Percentiles rank a stretch among this genome's conserved stretches.
Conservation (phyloP, 305 asterid species). For the Striga hermonthica region DNA sequence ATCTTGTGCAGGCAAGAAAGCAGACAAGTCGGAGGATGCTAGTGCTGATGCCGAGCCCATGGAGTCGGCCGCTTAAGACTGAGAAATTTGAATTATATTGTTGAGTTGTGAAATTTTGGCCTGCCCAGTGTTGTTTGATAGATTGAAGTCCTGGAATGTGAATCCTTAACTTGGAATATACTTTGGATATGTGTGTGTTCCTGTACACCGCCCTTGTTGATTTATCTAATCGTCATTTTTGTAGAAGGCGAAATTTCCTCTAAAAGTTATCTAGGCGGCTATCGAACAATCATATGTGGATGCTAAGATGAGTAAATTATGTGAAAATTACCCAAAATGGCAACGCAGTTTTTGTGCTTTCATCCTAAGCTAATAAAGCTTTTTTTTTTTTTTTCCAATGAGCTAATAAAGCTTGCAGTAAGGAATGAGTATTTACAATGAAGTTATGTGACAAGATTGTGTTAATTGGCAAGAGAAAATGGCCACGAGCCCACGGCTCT, state of each 20-base stretch:
- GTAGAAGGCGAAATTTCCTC: not conserved
- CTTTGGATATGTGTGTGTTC: constrained; percentile 15
- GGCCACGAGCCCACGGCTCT: too few species aligned
- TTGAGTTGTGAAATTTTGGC: constrained; percentile 31
- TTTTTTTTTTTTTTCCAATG: too few species aligned
- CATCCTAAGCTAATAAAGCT: too few species aligned
- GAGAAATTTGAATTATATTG: constrained; percentile 9
- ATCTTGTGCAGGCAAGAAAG: constrained; percentile 42
- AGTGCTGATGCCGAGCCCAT: constrained; percentile 33
- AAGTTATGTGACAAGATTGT: too few species aligned
- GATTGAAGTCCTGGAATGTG: constrained; percentile 30
- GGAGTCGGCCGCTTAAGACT: constrained; percentile 32
- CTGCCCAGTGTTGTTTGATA: constrained; percentile 30
- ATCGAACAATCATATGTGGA: too few species aligned
- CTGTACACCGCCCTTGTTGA: constrained; percentile 30
- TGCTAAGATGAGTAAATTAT: too few species aligned
- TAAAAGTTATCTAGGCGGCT: too few species aligned
- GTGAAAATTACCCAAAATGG: too few species aligned
- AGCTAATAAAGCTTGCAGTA: too few species aligned
- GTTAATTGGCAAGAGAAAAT: too few species aligned
- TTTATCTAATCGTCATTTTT: not conserved
- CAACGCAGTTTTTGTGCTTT: too few species aligned
- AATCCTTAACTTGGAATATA: constrained; percentile 26
- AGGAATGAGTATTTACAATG: too few species aligned
- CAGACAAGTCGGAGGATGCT: constrained; percentile 39